phyloP scores from a whole-genome alignment of 2,329 filamentous ascomycete genomes.

The Cucurbitaria berberidis region DNA sequence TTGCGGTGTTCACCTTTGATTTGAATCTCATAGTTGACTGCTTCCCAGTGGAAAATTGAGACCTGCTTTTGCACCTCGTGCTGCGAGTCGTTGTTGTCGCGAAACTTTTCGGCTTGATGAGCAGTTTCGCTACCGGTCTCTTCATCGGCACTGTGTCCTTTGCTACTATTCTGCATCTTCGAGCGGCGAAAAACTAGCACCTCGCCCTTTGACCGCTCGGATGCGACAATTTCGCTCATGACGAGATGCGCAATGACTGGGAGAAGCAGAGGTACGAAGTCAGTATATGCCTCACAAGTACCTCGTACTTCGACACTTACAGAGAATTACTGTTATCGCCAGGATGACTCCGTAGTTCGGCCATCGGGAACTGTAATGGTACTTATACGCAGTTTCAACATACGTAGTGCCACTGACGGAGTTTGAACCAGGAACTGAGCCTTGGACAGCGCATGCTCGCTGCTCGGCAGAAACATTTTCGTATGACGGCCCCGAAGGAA shows the following conservation, averaged over 20 bases:
- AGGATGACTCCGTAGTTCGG: slow-evolving; percentile 70
- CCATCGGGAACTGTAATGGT: slow-evolving; percentile 52
- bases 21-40: slow-evolving; percentile 34
- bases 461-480: slow-evolving; percentile 30
- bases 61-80: slow-evolving; percentile 42
- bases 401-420: slow-evolving; percentile 47
- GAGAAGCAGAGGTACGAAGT: neutral
- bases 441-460: slow-evolving; percentile 45
- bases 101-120: slow-evolving; percentile 35
- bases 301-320: neutral
- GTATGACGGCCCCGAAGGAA: slow-evolving; percentile 50
- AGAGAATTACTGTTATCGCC: slow-evolving; percentile 67
- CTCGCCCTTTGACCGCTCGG: slow-evolving; percentile 68
- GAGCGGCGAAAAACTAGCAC: slow-evolving; percentile 65
- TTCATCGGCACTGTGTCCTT: slow-evolving; percentile 39
- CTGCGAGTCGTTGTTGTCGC: slow-evolving; percentile 35
- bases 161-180: slow-evolving; percentile 45
- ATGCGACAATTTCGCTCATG: slow-evolving; percentile 67
- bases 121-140: slow-evolving; percentile 44
- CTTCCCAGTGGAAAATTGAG: slow-evolving; percentile 46
- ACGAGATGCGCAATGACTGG: slow-evolving; percentile 62
- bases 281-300: neutral
- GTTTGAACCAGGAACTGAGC: slow-evolving; percentile 42
- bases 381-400: slow-evolving; percentile 33
- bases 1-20: slow-evolving; percentile 52